phyloP scores from a whole-genome alignment of 148 eudicot species.

The Cornus suecica region DNA sequence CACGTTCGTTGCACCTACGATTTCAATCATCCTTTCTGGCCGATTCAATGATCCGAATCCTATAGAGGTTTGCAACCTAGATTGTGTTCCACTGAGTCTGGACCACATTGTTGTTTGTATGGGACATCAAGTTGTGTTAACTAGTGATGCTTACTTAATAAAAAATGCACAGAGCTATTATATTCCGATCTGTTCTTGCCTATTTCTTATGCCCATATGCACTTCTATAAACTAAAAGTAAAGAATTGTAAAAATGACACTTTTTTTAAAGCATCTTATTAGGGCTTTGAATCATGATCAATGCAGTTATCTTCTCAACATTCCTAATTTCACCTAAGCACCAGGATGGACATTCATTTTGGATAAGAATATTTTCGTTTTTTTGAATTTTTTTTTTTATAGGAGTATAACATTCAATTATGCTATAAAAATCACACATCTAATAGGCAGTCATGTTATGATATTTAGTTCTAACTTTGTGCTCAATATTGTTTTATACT shows the following conservation, averaged over 20 bases:
- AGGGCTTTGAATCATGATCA: background rate
- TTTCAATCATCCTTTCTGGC: slow-evolving; percentile 87
- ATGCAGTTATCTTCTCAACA: background rate
- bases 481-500: background rate
- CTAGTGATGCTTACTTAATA: background rate
- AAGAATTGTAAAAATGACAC: background rate
- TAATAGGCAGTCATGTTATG: background rate
- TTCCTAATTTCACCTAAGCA: slow-evolving; percentile 2
- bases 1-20: slow-evolving; percentile 88
- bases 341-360: background rate
- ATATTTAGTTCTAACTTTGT: slow-evolving; percentile 5
- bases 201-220: background rate
- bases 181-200: background rate
- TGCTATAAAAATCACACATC: slow-evolving; percentile 6
- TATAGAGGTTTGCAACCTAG: slow-evolving; percentile 42
- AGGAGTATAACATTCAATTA: background rate
- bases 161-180: background rate
- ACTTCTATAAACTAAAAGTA: background rate
- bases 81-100: background rate
- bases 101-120: background rate
- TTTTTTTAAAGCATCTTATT: background rate
- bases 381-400: background rate
- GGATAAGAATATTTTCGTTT: background rate
- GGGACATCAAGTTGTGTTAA: slow-evolving; percentile 1
- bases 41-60: slow-evolving; percentile 77